Percentiles rank a stretch among this genome's conserved stretches.
Conservation (phyloP, 2,329 filamentous ascomycete species). For the Phyllosticta capitalensis region DNA sequence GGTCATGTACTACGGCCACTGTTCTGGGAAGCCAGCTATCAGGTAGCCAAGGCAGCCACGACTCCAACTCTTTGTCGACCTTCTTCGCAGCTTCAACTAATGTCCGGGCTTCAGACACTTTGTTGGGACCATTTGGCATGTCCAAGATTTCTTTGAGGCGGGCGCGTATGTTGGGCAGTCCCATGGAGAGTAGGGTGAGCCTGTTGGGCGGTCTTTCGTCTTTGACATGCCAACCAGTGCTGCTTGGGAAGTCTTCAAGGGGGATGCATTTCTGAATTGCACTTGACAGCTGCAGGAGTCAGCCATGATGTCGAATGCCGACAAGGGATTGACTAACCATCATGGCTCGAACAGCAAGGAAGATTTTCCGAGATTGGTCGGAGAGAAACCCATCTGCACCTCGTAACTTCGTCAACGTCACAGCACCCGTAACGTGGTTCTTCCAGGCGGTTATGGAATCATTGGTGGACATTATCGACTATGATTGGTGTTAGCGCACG, state of each 20-base stretch:
- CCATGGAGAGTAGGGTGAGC: slow-evolving; percentile 30
- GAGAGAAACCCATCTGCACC: slow-evolving; percentile 31
- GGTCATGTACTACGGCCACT: slow-evolving; percentile 21
- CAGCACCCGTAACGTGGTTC: slow-evolving; percentile 32
- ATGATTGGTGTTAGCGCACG: neutral
- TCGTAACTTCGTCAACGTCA: slow-evolving; percentile 29
- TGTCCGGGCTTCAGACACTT: slow-evolving; percentile 20
- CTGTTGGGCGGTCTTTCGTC: slow-evolving; percentile 32
- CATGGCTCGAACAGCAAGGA: slow-evolving; percentile 32
- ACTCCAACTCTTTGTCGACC: slow-evolving; percentile 27
- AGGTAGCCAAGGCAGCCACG: slow-evolving; percentile 29
- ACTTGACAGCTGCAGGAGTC: slow-evolving; percentile 25
- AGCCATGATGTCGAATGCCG: neutral
- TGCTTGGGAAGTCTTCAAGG: slow-evolving; percentile 28
- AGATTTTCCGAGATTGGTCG: slow-evolving; percentile 27
- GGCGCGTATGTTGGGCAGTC: slow-evolving; percentile 28
- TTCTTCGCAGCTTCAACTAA: slow-evolving; percentile 27
- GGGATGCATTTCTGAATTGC: slow-evolving; percentile 31
- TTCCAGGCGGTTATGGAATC: slow-evolving; percentile 29
- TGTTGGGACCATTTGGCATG: slow-evolving; percentile 15
- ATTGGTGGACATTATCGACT: slow-evolving; percentile 31
- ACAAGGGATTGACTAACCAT: slow-evolving; percentile 22
- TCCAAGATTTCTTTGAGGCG: slow-evolving; percentile 23
- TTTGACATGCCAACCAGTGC: slow-evolving; percentile 25
- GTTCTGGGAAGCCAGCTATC: slow-evolving; percentile 25